Base-by-base conservation (phyloP, 306 rosid species). In the Pterocarpus santalinus region DNA sequence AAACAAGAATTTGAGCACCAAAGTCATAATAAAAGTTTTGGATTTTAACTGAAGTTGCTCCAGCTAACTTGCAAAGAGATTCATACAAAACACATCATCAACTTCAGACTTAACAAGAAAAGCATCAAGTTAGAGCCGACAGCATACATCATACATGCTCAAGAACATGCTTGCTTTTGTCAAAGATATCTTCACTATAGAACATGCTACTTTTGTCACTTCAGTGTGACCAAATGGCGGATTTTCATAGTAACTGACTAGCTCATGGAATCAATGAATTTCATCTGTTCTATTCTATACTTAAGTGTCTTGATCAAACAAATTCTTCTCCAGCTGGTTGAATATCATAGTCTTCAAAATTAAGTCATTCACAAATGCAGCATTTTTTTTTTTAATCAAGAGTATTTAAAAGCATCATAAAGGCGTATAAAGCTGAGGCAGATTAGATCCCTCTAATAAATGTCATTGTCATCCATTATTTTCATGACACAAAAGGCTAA, bases 1-100 rank as follows among this genome's bases (percentile, higher is more conserved):
- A 80, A 80, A 86, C 63, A 65, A 30, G 73, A 83, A 64, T 82
- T 41, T 83, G 73, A 80, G 66, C 75, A 64, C 62, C 70, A 60
- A 63, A 35, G 73, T 64, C 60, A 70, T 47, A 57, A 75, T 68
- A 15, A 63, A 30, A 44, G 33, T 55, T 57, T 62, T 62, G 51
- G 74, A 30, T 78, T 79, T 71, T 49, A 82, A 70, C 13, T 69
- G 82, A 72, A 44, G 57, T 47, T 55, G 64, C 73, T 65, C 56
- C 76, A 44, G 63, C 52, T 69, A 82, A 64, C 74, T 86, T 7
- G 56, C 79, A 69, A 73, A 84, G 35, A 75, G 39, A 64, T 70
- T 63, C 71, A 79, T 49, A 72, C 44, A 64, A 22, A 82, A 63
- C 38, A 64, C 39, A 82, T 32, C 63, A 75, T 56, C 60, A 64